Evolutionary conservation across 177 flowering plant species (phyloP).

Genomic region (Vitis hybrid): DNA sequence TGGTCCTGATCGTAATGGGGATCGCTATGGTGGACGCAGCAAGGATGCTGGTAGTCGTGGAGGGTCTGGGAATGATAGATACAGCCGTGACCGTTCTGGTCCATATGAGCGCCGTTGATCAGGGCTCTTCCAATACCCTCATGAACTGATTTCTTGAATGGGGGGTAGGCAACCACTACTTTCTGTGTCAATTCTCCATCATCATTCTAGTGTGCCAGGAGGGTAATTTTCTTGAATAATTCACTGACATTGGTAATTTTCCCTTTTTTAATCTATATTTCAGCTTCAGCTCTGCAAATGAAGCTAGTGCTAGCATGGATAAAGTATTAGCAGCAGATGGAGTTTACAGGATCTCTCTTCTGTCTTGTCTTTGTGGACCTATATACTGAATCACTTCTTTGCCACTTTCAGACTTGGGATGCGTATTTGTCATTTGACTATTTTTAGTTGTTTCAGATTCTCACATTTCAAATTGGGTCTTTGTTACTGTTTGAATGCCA

Average conservation of each 20-base stretch:
- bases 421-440: constrained; percentile 27
- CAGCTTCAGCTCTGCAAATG: constrained; percentile 34
- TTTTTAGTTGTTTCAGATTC: constrained; percentile 58
- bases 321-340: constrained; percentile 10
- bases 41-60: constrained; percentile 75
- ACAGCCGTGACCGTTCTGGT: constrained; percentile 81
- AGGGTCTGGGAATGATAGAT: constrained; percentile 63
- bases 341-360: constrained; percentile 15
- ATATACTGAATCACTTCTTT: constrained; percentile 4
- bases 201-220: not conserved
- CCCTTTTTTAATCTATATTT: constrained; percentile 2
- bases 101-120: constrained; percentile 79
- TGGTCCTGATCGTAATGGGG: constrained; percentile 62
- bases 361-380: constrained; percentile 21
- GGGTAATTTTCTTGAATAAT: not conserved
- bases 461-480: constrained; percentile 42
- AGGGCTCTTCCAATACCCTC: constrained; percentile 44
- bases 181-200: not conserved
- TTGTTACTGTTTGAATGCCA: constrained; percentile 43
- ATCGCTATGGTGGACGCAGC: constrained; percentile 66
- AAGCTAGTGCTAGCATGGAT: constrained; percentile 20
- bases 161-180: constrained; percentile 26
- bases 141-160: constrained; percentile 7
- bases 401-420: constrained; percentile 14
- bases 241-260: constrained; percentile 12